phyloP scores from a whole-genome alignment of 371 early-diverging fungal species.

The Amoeboradix gromovi region DNA sequence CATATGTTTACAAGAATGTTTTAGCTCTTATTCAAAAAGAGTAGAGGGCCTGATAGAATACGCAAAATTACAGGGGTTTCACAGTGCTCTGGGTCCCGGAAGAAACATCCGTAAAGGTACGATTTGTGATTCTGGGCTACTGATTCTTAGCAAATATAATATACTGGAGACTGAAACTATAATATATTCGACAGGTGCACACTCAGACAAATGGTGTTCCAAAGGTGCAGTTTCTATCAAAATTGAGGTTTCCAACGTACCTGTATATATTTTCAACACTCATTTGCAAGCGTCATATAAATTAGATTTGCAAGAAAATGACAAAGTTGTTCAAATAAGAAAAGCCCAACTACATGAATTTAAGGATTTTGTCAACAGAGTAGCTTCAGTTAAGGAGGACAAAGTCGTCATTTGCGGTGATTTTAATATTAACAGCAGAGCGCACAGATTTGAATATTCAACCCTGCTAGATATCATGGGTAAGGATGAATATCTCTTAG shows the following conservation, averaged over 20 bases:
- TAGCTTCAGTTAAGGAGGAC: background rate
- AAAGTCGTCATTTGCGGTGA: background rate
- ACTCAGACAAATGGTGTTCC: background rate
- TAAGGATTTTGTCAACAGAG: background rate
- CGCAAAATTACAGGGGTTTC: background rate
- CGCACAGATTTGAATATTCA: background rate
- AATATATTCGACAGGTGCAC: background rate
- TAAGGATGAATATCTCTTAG: no score
- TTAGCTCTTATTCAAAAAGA: background rate
- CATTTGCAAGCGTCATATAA: background rate
- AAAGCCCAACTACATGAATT: background rate
- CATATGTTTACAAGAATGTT: background rate
- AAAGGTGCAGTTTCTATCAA: background rate
- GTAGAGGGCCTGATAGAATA: background rate
- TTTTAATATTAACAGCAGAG: background rate
- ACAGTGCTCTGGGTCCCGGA: background rate
- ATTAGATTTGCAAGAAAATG: background rate
- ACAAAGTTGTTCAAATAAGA: background rate
- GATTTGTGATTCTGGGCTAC: background rate
- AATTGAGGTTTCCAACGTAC: background rate
- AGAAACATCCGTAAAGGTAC: background rate
- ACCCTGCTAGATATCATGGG: no score
- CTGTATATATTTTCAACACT: background rate
- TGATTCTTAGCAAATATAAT: background rate
- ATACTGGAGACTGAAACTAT: background rate